Evolutionary conservation across 768 basidiomycete genomes (phyloP).

Genomic region (Flagelloscypha sp.): DNA sequence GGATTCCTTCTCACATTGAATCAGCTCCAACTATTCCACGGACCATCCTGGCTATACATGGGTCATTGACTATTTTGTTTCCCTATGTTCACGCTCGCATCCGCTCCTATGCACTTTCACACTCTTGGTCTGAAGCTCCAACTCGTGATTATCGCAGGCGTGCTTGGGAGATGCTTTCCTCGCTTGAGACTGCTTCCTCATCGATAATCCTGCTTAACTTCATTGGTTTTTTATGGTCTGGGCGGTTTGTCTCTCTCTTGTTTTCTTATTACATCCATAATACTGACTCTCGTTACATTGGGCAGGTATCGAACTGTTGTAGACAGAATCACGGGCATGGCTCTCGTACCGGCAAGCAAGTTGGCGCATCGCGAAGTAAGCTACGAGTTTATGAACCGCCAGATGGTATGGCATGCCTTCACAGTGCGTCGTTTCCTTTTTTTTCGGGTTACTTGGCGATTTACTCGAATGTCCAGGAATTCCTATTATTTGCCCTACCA

Average conservation of each 20-base stretch:
- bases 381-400: conserved; percentile 99
- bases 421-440: conserved; percentile 51
- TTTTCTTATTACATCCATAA: not conserved
- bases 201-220: conserved; percentile 67
- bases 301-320: conserved; percentile 79
- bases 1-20: conserved; percentile 7
- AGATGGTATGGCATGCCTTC: conserved; percentile 99
- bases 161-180: conserved; percentile 62
- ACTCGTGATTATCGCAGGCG: conserved; percentile 65
- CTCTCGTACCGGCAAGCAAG: conserved; percentile 61
- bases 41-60: conserved; percentile 55
- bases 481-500: conserved; percentile 86
- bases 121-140: conserved; percentile 88
- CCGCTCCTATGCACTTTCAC: conserved; percentile 66
- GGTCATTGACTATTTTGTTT: conserved; percentile 59
- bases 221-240: conserved; percentile 76
- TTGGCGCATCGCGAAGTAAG: conserved; percentile 78
- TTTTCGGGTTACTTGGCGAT: not conserved
- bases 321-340: conserved; percentile 70
- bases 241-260: conserved; percentile 46
- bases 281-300: not conserved
- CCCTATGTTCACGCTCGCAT: conserved; percentile 77
- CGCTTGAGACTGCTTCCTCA: conserved; percentile 59
- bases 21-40: conserved; percentile 62
- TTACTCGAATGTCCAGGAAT: conserved; percentile 57